Base-by-base conservation (phyloP, 768 basidiomycete species). In the Leccinellum luteum region DNA sequence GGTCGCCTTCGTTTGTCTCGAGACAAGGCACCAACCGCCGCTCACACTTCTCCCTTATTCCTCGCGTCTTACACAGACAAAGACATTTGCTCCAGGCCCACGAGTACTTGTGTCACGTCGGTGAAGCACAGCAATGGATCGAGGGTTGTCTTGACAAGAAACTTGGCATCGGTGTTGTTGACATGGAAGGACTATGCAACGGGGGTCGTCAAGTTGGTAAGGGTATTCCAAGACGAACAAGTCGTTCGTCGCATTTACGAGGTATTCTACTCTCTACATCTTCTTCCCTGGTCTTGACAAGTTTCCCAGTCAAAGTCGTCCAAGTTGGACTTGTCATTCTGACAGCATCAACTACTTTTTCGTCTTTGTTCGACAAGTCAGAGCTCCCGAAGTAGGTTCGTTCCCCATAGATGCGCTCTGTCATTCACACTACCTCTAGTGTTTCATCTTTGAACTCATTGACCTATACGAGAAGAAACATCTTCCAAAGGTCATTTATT, bases 401-500 rank as follows among this genome's bases (percentile, higher is more conserved):
- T 32, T 43, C 45, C 7, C 23, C 15, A 6, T 45, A 17, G 5
- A 31, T 48, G 23, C 35, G 8, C 17, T 43, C 34, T 50, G 8
- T 54, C 27, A 52, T 32, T 51, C 50, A 58, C 45, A 7, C 17
- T 23, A 3, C 41, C 19, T 19, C 0, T 61, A 98, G 94, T 89
- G 93, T 55, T 99, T 99, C 71, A 90, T 94, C 51, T 98, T 99
- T 69, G 97, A 98, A 68, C 80, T 95, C 31, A 98, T 95, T 4
- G 97, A 99, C 78, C 77, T 99, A 27, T 99, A 98, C 71, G 90
- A 98, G 74, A 98, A 95, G 81, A 98, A 97, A 78, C 98, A 98
- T 69, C 76, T 98, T 27, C 97, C 97, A 0, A 99, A 99, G 70
- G 97, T 98, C 49, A 94, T 98, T 62, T 99, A 98, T 73, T 98